Evolutionary conservation across 495 filamentous ascomycete species (phyloP).

Genomic region (Darksidea phi): DNA sequence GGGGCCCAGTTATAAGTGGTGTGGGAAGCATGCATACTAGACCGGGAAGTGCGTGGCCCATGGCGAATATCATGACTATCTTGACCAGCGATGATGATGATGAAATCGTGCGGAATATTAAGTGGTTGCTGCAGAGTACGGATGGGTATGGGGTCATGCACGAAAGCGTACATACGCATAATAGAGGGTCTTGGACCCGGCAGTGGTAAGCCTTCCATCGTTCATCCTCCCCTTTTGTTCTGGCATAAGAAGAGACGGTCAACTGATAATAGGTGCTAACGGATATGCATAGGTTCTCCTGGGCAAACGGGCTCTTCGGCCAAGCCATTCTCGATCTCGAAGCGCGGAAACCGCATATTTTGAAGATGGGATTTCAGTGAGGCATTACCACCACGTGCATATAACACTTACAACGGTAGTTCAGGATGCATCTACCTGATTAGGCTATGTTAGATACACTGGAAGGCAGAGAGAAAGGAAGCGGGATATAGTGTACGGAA

Average conservation of each 20-base stretch:
- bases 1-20: slow-evolving; percentile 52
- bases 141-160: slow-evolving; percentile 60
- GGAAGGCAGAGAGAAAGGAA: too few species aligned
- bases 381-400: not conserved
- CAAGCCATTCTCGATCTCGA: slow-evolving; percentile 62
- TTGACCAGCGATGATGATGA: slow-evolving; percentile 54
- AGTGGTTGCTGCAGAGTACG: slow-evolving; percentile 52
- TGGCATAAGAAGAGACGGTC: not conserved
- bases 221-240: not conserved
- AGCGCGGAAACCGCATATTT: slow-evolving; percentile 49
- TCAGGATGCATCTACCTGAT: not conserved
- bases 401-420: not conserved
- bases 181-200: slow-evolving; percentile 55
- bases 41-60: slow-evolving; percentile 59
- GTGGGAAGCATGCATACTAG: slow-evolving; percentile 58
- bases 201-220: slow-evolving; percentile 53
- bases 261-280: slow-evolving; percentile 4
- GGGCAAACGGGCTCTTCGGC: slow-evolving; percentile 69
- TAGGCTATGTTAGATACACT: too few species aligned
- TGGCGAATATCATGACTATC: slow-evolving; percentile 57
- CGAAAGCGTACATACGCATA: slow-evolving; percentile 57
- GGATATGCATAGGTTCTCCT: slow-evolving; percentile 56
- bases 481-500: too few species aligned
- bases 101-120: slow-evolving; percentile 51
- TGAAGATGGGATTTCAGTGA: slow-evolving; percentile 47